Conservation (phyloP, 306 rosid species). For the Lithocarpus polystachyus region DNA sequence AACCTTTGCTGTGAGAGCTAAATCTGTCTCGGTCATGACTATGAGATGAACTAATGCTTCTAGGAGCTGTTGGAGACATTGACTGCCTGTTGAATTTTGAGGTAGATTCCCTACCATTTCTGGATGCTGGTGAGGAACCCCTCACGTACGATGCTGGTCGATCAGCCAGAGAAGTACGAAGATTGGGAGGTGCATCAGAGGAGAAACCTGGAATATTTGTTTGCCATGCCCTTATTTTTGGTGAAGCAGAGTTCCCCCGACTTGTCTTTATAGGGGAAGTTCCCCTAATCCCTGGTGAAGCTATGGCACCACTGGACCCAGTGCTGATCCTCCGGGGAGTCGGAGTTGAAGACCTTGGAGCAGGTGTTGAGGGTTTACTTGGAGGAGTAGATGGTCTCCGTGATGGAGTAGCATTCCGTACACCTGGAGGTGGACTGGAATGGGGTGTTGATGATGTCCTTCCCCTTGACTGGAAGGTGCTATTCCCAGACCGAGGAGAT, state of each 20-base stretch:
- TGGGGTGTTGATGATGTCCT: constrained; percentile 57
- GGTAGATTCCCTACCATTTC: constrained; percentile 58
- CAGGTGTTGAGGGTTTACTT: constrained; percentile 57
- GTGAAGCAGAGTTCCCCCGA: constrained; percentile 82
- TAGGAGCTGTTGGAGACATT: constrained; percentile 78
- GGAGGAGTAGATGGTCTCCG: constrained; percentile 76
- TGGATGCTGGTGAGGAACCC: constrained; percentile 85
- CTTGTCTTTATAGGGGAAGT: constrained; percentile 62
- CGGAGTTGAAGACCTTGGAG: constrained; percentile 61
- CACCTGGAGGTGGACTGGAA: constrained; percentile 67
- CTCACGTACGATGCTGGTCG: constrained; percentile 81
- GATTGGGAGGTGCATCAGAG: constrained; percentile 82
- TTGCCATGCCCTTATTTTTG: constrained; percentile 86
- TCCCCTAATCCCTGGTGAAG: constrained; percentile 60
- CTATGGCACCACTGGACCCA: constrained; percentile 44
- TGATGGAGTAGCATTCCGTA: constrained; percentile 50
- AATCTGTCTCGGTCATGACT: constrained; percentile 76
- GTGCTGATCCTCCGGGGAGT: constrained; percentile 69
- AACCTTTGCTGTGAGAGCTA: constrained; percentile 79
- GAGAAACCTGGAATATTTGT: constrained; percentile 84
- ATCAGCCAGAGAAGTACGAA: constrained; percentile 77
- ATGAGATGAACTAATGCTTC: constrained; percentile 64
- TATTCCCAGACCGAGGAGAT: constrained; percentile 70
- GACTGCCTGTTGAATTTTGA: constrained; percentile 60
- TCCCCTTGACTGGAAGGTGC: constrained; percentile 61